Evolutionary conservation across 345 rosid species (phyloP).

Genomic region (Moricandia arvensis): DNA sequence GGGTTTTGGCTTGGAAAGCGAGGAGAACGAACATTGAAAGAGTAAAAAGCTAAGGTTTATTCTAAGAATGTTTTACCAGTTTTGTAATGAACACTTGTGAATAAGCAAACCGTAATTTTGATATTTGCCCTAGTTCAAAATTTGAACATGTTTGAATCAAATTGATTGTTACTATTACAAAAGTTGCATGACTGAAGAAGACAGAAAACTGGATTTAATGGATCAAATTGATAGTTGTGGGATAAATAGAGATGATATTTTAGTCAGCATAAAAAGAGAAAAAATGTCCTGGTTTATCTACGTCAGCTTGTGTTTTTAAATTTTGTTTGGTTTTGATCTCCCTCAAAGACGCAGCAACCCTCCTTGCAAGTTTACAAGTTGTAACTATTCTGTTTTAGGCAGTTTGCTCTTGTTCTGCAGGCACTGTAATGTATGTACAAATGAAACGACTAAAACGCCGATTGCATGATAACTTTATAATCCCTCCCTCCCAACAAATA

Average conservation of each 20-base stretch:
- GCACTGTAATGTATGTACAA: slow-evolving; percentile 10
- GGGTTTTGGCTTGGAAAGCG: not conserved
- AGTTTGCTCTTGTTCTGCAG: not conserved
- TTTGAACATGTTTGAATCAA: not conserved
- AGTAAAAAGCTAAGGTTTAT: not conserved
- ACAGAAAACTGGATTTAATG: not conserved
- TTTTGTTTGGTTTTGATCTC: not conserved
- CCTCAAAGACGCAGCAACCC: not conserved
- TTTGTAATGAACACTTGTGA: not conserved
- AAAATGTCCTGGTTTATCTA: not conserved
- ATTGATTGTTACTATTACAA: not conserved
- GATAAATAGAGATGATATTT: not conserved
- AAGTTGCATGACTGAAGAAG: not conserved
- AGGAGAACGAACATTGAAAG: not conserved
- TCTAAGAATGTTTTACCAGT: not conserved
- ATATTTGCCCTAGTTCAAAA: not conserved
- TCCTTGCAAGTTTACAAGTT: no score
- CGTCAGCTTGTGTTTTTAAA: not conserved
- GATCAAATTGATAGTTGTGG: not conserved
- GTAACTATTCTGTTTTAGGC: not conserved
- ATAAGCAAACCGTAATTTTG: not conserved
- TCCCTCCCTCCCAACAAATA: slow-evolving; percentile 13
- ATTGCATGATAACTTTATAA: not conserved
- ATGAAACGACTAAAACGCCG: slow-evolving; percentile 7
- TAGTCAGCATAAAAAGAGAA: not conserved